Percentiles rank a stretch among this genome's conserved stretches.
phyloP scores from a whole-genome alignment of 139 green algal species.

The Closterium sp. region DNA sequence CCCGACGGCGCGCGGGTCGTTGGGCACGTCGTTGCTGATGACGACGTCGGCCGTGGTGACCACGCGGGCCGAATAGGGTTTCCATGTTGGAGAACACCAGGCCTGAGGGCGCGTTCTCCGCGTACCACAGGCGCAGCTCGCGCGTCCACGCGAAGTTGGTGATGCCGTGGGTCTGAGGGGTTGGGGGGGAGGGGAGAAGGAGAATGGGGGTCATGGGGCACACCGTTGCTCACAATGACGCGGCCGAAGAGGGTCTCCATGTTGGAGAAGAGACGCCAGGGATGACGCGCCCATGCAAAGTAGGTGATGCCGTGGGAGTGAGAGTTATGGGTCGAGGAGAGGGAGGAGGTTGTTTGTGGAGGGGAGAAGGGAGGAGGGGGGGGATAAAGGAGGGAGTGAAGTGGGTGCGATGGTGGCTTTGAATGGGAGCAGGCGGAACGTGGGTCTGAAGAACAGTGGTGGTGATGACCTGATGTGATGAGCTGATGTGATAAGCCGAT shows the following conservation, averaged over 20 bases:
- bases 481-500: too few species aligned
- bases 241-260: neutral
- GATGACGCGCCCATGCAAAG: neutral
- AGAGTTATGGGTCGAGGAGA: neutral
- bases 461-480: neutral
- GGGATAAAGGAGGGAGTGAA: too few species aligned
- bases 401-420: too few species aligned
- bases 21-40: neutral
- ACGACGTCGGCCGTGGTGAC: constrained; percentile 1
- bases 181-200: too few species aligned
- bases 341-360: too few species aligned
- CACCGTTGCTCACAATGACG: neutral
- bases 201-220: neutral
- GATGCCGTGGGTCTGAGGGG: neutral
- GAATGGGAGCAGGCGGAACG: too few species aligned
- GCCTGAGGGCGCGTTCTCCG: neutral
- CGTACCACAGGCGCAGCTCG: neutral
- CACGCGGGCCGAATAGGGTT: neutral
- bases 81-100: constrained; percentile 1
- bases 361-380: too few species aligned
- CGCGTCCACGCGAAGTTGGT: neutral
- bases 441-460: neutral
- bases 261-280: neutral
- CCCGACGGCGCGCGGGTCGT: neutral
- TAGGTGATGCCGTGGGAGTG: neutral